phyloP scores from a whole-genome alignment of 1,139 yeast species.

The Lipomyces yarrowii region DNA sequence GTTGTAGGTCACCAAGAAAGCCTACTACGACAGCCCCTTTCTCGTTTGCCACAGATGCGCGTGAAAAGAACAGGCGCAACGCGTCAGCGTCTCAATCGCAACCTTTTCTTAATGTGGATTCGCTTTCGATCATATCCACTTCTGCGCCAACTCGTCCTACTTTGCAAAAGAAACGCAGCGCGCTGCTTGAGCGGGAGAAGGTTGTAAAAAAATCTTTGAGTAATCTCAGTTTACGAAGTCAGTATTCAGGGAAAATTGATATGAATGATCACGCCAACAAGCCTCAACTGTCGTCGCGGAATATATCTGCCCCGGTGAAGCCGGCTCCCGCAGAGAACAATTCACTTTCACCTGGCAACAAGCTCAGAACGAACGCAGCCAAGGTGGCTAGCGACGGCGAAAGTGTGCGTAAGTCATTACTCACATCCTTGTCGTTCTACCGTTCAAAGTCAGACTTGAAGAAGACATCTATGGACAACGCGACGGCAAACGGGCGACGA shows the following conservation, averaged over 20 bases:
- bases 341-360: background rate
- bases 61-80: background rate
- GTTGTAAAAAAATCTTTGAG: conserved; percentile 27
- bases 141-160: background rate
- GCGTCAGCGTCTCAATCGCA: background rate
- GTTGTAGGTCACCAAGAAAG: conserved; percentile 1
- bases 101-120: background rate
- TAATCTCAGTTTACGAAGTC: conserved; percentile 27
- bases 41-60: conserved; percentile 18
- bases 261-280: background rate
- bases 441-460: conserved; percentile 11
- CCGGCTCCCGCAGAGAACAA: background rate
- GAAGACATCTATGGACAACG: background rate
- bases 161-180: conserved; percentile 26
- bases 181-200: conserved; percentile 27
- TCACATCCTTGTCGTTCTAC: conserved; percentile 17
- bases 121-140: background rate
- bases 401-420: conserved; percentile 8
- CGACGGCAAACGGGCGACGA: background rate
- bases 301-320: background rate
- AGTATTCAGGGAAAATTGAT: conserved; percentile 15
- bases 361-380: background rate
- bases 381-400: background rate
- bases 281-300: conserved; percentile 1
- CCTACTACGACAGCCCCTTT: conserved; percentile 20